Conservation (phyloP, 495 filamentous ascomycete species). For the Penicillium robsamsonii region DNA sequence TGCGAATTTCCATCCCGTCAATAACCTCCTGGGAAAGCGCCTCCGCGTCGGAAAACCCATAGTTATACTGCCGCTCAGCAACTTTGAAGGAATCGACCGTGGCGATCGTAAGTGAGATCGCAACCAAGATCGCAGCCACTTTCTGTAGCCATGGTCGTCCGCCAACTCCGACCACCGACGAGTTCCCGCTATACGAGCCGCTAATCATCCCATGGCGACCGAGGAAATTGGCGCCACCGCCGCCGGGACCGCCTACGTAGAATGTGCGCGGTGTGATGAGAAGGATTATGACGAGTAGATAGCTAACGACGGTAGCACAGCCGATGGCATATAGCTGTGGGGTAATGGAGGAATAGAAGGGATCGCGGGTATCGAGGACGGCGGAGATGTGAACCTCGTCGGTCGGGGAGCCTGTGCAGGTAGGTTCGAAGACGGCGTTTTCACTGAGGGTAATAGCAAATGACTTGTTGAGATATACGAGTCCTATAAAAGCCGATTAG, state of each 20-base stretch:
- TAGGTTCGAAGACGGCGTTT: conserved; percentile 61
- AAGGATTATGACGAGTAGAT: conserved; percentile 91
- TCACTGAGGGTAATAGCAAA: conserved; percentile 58
- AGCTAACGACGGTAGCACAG: conserved; percentile 86
- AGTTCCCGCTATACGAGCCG: conserved; percentile 62
- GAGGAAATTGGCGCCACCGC: conserved; percentile 65
- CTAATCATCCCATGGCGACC: conserved; percentile 82
- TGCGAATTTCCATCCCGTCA: conserved; percentile 76
- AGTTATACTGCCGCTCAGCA: conserved; percentile 73
- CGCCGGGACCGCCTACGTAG: conserved; percentile 70
- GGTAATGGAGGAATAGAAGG: conserved; percentile 88
- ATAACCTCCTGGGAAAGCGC: conserved; percentile 71
- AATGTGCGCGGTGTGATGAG: conserved; percentile 89
- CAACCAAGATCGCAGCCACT: conserved; percentile 84
- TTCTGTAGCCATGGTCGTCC: conserved; percentile 95
- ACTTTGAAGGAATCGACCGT: conserved; percentile 84
- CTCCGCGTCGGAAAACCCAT: conserved; percentile 69
- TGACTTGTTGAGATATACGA: conserved; percentile 57
- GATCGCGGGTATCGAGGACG: conserved; percentile 65
- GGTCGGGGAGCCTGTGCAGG: conserved; percentile 49
- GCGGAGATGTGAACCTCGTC: conserved; percentile 35
- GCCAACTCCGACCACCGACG: conserved; percentile 80
- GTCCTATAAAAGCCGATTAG: conserved; percentile 34
- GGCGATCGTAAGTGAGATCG: conserved; percentile 88
- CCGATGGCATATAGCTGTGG: conserved; percentile 91